phyloP scores from a whole-genome alignment of 345 rosid species.

The Physaria fendleri region DNA sequence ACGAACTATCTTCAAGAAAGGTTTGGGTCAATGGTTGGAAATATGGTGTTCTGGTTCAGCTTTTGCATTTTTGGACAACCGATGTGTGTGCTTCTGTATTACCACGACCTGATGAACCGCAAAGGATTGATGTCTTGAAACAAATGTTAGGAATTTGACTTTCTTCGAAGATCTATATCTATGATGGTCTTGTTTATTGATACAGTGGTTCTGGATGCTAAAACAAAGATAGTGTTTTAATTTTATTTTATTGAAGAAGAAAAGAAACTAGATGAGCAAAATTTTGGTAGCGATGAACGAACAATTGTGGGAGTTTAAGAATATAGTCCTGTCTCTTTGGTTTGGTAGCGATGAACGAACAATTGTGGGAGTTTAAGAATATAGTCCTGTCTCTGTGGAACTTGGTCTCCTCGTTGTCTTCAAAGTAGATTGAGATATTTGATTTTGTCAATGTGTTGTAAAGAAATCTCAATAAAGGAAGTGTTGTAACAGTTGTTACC shows the following conservation, averaged over 20 bases:
- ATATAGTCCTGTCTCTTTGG: too few species aligned
- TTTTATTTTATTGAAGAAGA: constrained; percentile 3
- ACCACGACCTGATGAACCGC: constrained; percentile 94
- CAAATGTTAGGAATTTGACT: not conserved
- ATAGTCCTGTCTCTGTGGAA: not conserved
- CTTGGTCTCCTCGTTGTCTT: constrained; percentile 4
- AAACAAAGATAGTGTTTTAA: not conserved
- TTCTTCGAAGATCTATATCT: not conserved
- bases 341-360: constrained; percentile 15
- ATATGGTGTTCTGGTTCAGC: constrained; percentile 88
- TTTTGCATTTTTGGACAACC: constrained; percentile 99
- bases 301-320: constrained; percentile 1
- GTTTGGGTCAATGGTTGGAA: constrained; percentile 88
- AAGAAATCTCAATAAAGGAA: not conserved
- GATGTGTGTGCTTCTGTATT: constrained; percentile 85
- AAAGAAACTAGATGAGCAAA: constrained; percentile 10
- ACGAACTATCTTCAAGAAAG: constrained; percentile 71
- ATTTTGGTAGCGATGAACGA: constrained; percentile 15
- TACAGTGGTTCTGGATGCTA: not conserved
- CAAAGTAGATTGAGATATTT: constrained; percentile 9
- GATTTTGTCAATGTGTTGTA: constrained; percentile 6
- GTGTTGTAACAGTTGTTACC: too few species aligned
- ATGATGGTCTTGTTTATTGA: not conserved
- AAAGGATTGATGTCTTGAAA: constrained; percentile 32
- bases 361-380: constrained; percentile 2